These are phyloP conservation scores for Candida ortonii DNA, from an alignment of 805 yeast genomes.

Conservation along the genomic window DNA sequence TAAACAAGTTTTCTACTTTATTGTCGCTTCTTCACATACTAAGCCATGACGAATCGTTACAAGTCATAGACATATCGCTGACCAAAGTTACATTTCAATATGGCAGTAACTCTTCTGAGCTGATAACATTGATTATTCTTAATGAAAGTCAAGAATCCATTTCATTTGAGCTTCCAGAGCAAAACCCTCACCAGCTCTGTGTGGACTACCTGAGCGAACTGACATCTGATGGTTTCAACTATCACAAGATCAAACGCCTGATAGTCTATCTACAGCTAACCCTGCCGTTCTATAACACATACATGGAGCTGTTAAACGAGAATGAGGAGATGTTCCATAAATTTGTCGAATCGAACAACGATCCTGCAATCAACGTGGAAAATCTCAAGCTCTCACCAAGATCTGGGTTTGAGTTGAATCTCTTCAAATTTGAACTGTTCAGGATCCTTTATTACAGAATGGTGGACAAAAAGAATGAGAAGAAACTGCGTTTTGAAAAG, in stretches of 20 bases:
- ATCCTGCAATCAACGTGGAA: conserved; percentile 9
- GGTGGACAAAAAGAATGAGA: conserved; percentile 21
- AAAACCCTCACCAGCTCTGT: conserved; percentile 31
- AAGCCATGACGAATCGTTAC: conserved; percentile 26
- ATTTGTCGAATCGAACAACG: conserved; percentile 18
- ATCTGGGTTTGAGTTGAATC: conserved; percentile 20
- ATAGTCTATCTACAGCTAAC: conserved; percentile 30
- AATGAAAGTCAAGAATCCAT: conserved; percentile 22
- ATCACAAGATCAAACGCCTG: conserved; percentile 24
- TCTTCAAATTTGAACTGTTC: conserved; percentile 24
- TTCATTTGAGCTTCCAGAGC: conserved; percentile 26
- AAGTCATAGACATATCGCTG: conserved; percentile 28
- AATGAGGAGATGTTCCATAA: conserved; percentile 6
- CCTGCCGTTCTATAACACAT: conserved; percentile 26
- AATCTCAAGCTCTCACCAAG: conserved; percentile 19
- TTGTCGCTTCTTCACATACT: conserved; percentile 30
- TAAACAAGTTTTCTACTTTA: conserved; percentile 29
- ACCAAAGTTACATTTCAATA: conserved; percentile 32
- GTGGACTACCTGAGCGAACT: conserved; percentile 25
- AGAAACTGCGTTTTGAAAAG: conserved; percentile 22
- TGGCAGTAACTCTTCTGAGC: conserved; percentile 26
- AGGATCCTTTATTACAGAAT: conserved; percentile 25
- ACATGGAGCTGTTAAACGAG: conserved; percentile 14
- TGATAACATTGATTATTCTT: conserved; percentile 25
- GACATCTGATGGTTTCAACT: conserved; percentile 18